phyloP scores from a whole-genome alignment of 2,329 filamentous ascomycete species.

The Pseudogymnoascus sp. region DNA sequence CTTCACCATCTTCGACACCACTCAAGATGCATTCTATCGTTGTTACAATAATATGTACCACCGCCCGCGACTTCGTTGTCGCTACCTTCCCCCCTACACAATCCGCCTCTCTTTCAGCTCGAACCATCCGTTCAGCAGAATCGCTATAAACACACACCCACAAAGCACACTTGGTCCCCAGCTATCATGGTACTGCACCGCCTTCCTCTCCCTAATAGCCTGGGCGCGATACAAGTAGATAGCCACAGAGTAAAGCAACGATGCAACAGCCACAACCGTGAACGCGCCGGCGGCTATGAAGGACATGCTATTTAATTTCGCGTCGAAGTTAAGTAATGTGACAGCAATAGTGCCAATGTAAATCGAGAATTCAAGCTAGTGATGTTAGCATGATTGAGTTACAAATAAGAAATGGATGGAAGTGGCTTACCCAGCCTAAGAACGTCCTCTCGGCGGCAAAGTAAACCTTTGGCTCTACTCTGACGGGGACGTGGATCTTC shows the following conservation, averaged over 20 bases:
- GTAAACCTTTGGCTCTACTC: slow-evolving; percentile 96
- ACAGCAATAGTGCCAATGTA: slow-evolving; percentile 84
- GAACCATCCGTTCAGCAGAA: slow-evolving; percentile 73
- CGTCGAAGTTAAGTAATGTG: slow-evolving; percentile 74
- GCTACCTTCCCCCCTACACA: slow-evolving; percentile 35
- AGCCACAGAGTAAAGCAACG: slow-evolving; percentile 74
- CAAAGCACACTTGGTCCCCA: slow-evolving; percentile 78
- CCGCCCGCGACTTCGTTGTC: not conserved
- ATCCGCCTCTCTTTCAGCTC: slow-evolving; percentile 56
- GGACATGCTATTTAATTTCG: slow-evolving; percentile 47
- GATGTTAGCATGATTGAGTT: slow-evolving; percentile 17
- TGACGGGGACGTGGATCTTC: slow-evolving; percentile 91
- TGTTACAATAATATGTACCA: slow-evolving; percentile 15
- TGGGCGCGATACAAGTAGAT: slow-evolving; percentile 84
- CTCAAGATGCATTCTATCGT: not conserved
- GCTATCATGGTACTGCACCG: slow-evolving; percentile 87
- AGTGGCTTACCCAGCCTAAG: slow-evolving; percentile 69
- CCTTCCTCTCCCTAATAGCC: slow-evolving; percentile 74
- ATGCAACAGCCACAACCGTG: slow-evolving; percentile 69
- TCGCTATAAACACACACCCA: slow-evolving; percentile 61
- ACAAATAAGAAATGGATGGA: not conserved
- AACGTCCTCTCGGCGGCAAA: slow-evolving; percentile 96
- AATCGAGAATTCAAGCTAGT: slow-evolving; percentile 85
- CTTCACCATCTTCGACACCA: not conserved
- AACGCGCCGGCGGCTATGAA: slow-evolving; percentile 70